Evolutionary conservation across 2,329 filamentous ascomycete genomes (phyloP), one percentile per base, ranked within the genome.

Genomic region (Neofusicoccum parvum): DNA sequence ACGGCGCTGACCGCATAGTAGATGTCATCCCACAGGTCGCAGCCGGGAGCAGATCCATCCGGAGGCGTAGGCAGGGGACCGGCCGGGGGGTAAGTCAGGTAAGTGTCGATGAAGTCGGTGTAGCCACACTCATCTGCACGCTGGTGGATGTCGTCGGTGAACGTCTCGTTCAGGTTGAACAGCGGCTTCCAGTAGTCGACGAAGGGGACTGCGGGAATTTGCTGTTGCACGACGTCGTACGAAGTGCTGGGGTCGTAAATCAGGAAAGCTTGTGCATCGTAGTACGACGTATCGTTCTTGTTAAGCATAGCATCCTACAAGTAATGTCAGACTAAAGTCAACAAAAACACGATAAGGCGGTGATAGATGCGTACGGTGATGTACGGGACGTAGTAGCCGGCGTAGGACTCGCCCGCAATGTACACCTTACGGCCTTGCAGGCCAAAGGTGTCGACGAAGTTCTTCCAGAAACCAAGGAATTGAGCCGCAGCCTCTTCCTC

Each of bases 391-490:
- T 86, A 87, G 68, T 75, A 77, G 15, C 90, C 89, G 17, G 64
- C 64, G 0, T 51, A 67, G 0, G 85, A 89, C 75, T 92, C 90
- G 6, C 90, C 92, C 0, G 90, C 84, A 65, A 95, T 85, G 75
- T 90, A 94, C 10, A 92, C 84, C 68, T 90, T 90, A 70, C 85
- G 87, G 12, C 85, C 84, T 20, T 90, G 83, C 74, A 92, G 79
- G 12, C 78, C 81, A 69, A 93, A 93, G 0, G 87, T 88, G 39
- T 91, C 82, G 66, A 92, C 79, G 70, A 92, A 93, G 78, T 92
- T 92, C 79, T 89, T 88, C 83, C 88, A 93, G 79, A 92, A 95
- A 58, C 89, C 89, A 15, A 90, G 81, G 74, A 94, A 92, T 69
- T 94, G 86, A n/a, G 80, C 76, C 0, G 90, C 89, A 1, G 90